Percentiles rank a stretch among this genome's conserved stretches.
Conservation (phyloP, 495 filamentous ascomycete species). For the Tirmania nivea region DNA sequence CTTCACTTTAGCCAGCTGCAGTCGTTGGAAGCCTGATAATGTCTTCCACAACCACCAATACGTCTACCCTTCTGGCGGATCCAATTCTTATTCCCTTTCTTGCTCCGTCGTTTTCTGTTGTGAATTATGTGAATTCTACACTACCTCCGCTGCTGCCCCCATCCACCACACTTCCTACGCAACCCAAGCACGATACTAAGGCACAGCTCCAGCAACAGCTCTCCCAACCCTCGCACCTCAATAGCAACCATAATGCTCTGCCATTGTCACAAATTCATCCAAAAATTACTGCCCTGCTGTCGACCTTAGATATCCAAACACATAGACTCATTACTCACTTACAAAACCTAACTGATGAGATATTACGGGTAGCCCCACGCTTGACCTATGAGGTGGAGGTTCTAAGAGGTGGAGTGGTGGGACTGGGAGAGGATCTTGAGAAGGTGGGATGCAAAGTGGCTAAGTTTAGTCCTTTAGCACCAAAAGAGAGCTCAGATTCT, state of each 20-base stretch:
- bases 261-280: conserved; percentile 55
- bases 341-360: conserved; percentile 82
- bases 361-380: conserved; percentile 62
- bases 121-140: conserved; percentile 56
- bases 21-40: background rate
- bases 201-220: conserved; percentile 5
- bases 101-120: conserved; percentile 51
- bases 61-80: conserved; percentile 36
- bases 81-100: conserved; percentile 46
- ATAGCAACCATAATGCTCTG: conserved; percentile 23
- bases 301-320: conserved; percentile 71
- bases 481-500: no score
- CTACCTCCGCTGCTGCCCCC: conserved; percentile 41
- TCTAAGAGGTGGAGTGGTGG: conserved; percentile 65
- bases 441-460: conserved; percentile 10
- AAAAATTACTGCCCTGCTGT: conserved; percentile 63
- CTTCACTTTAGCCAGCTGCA: no score
- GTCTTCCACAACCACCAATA: background rate
- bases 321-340: conserved; percentile 60
- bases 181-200: conserved; percentile 8
- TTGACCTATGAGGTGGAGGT: conserved; percentile 91
- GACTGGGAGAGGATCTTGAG: conserved; percentile 46
- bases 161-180: conserved; percentile 10
- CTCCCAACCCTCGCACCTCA: conserved; percentile 20
- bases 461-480: background rate